A percentile compares a stretch with the other conserved stretches of the same genome.
Evolutionary conservation across 1,139 yeast species (phyloP).

Genomic region (Magnusiomyces sp.): DNA sequence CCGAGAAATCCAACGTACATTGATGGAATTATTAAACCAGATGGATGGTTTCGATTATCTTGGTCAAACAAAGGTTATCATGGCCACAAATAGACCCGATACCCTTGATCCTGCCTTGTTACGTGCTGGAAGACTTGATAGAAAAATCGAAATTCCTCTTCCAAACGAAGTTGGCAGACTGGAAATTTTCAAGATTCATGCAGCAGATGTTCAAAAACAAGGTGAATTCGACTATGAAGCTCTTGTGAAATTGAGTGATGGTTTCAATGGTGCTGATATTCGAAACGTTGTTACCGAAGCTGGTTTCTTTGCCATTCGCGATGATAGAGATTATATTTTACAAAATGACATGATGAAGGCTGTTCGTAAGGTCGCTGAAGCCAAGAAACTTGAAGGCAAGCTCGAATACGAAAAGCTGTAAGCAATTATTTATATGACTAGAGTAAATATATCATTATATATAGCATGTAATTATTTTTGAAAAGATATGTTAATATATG

Average conservation of each 20-base stretch:
- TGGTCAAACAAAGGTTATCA: conserved; percentile 95
- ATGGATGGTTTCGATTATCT: conserved; percentile 98
- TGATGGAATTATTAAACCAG: conserved; percentile 95
- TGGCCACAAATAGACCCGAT: conserved; percentile 99
- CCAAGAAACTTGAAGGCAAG: conserved; percentile 94
- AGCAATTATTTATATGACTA: not conserved
- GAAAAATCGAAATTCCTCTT: conserved; percentile 91
- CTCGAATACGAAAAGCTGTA: conserved; percentile 86
- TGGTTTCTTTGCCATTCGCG: conserved; percentile 96
- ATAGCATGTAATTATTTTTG: not conserved
- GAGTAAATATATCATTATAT: no score
- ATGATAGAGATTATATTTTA: conserved; percentile 87
- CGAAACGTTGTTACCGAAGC: conserved; percentile 98
- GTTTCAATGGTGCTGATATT: conserved; percentile 98
- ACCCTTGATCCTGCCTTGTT: conserved; percentile 97
- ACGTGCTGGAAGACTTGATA: conserved; percentile 96
- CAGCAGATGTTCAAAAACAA: conserved; percentile 73
- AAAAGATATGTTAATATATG: not conserved
- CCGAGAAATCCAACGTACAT: conserved; percentile 96
- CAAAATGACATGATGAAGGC: conserved; percentile 97
- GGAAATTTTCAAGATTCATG: conserved; percentile 91
- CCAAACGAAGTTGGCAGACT: conserved; percentile 96
- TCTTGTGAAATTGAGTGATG: conserved; percentile 95
- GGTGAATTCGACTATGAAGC: conserved; percentile 98
- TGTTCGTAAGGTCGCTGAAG: conserved; percentile 93